phyloP scores from a whole-genome alignment of 2,329 filamentous ascomycete species.

The Exutisphaerella laricina region DNA sequence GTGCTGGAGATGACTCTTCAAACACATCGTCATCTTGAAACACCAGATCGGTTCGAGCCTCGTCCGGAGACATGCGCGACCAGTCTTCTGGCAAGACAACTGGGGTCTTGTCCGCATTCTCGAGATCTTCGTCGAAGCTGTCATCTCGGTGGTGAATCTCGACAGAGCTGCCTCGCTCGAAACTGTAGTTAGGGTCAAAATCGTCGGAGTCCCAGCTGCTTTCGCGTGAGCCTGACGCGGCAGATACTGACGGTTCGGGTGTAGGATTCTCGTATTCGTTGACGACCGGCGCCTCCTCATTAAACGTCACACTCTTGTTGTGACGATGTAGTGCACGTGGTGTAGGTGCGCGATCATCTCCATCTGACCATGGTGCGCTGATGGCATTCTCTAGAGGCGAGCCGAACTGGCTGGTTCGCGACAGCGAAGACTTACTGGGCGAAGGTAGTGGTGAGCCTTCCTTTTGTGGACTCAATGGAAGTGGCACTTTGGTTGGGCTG shows the following conservation, averaged over 20 bases:
- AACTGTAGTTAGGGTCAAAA: slow-evolving; percentile 63
- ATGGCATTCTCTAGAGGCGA: slow-evolving; percentile 42
- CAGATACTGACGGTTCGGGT: slow-evolving; percentile 78
- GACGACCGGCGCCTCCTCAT: slow-evolving; percentile 84
- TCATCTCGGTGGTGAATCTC: slow-evolving; percentile 48
- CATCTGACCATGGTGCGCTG: slow-evolving; percentile 55
- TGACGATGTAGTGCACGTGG: slow-evolving; percentile 71
- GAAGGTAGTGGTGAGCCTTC: slow-evolving; percentile 64
- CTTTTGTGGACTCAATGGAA: slow-evolving; percentile 39
- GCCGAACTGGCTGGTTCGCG: slow-evolving; percentile 55
- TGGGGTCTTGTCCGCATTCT: slow-evolving; percentile 94
- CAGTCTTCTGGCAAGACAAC: slow-evolving; percentile 97
- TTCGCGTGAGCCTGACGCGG: slow-evolving; percentile 83
- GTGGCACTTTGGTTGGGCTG: slow-evolving; percentile 24
- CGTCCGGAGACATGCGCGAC: slow-evolving; percentile 69
- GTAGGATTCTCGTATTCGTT: slow-evolving; percentile 99
- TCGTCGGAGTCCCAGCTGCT: slow-evolving; percentile 83
- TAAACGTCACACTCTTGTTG: slow-evolving; percentile 95
- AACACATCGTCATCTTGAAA: slow-evolving; percentile 62
- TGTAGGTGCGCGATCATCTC: slow-evolving; percentile 55
- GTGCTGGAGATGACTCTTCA: slow-evolving; percentile 45
- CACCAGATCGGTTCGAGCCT: slow-evolving; percentile 50
- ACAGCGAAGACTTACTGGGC: slow-evolving; percentile 85
- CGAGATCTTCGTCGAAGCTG: slow-evolving; percentile 91
- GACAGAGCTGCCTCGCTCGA: slow-evolving; percentile 54